Evolutionary conservation across 2,329 filamentous ascomycete species (phyloP).

Genomic region (Aspergillus neotritici): DNA sequence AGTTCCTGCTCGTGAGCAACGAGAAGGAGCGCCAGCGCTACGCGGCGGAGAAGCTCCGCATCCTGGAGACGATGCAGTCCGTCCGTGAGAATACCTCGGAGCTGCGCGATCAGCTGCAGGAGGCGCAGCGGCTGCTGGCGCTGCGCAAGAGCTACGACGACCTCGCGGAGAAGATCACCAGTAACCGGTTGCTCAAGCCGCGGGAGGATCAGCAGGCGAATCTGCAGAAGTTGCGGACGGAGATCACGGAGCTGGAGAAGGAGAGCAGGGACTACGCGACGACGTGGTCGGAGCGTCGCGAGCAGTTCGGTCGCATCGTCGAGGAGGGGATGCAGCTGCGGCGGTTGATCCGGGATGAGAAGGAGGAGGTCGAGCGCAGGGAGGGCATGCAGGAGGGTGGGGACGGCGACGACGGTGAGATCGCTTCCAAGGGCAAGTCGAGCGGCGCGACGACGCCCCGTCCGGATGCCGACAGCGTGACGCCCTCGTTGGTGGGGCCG

Average conservation of each 20-base stretch:
- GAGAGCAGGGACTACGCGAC: constrained; percentile 75
- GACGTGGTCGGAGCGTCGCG: constrained; percentile 77
- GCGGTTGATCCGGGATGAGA: constrained; percentile 84
- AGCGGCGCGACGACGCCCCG: constrained; percentile 47
- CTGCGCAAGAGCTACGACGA: constrained; percentile 83
- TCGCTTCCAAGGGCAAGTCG: constrained; percentile 43
- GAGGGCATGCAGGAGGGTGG: constrained; percentile 69
- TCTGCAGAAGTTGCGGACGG: constrained; percentile 74
- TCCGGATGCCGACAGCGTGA: constrained; percentile 43
- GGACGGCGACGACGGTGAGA: constrained; percentile 52
- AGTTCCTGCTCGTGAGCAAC: constrained; percentile 81
- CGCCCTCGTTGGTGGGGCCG: constrained; percentile 30
- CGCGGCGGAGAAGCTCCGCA: constrained; percentile 70
- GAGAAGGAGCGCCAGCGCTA: constrained; percentile 77
- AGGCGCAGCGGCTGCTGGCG: constrained; percentile 67
- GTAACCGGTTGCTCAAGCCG: constrained; percentile 70
- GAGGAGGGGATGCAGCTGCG: constrained; percentile 84
- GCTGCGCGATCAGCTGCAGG: constrained; percentile 69
- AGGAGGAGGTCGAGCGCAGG: constrained; percentile 83
- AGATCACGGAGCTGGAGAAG: constrained; percentile 79
- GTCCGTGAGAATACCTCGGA: constrained; percentile 70
- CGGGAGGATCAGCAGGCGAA: constrained; percentile 77
- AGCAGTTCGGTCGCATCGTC: constrained; percentile 83
- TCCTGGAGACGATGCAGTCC: constrained; percentile 68
- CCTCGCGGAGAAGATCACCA: constrained; percentile 78